Evolutionary conservation across 73 alveolate genomes (phyloP).

Genomic region (Halteria grandinella): DNA sequence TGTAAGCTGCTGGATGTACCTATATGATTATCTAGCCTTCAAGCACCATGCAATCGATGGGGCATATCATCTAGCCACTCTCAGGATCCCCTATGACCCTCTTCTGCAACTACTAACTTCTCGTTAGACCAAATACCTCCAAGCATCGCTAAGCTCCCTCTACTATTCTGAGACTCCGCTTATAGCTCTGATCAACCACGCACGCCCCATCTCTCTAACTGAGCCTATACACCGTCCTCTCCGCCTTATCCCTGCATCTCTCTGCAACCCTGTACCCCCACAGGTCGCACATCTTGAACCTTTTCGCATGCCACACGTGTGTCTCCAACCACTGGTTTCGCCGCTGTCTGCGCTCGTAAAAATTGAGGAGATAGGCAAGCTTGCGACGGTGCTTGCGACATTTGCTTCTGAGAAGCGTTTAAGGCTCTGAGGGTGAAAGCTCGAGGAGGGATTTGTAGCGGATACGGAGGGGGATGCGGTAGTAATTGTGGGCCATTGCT

Average conservation of each 20-base stretch:
- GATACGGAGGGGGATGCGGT: slow-evolving; percentile 89
- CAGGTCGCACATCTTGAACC: slow-evolving; percentile 92
- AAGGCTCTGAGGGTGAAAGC: slow-evolving; percentile 46
- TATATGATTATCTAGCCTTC: neutral
- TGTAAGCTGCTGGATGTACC: slow-evolving; percentile 7
- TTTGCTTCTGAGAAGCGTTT: neutral
- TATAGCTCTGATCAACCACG: slow-evolving; percentile 45
- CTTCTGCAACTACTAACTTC: neutral
- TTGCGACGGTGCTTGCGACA: slow-evolving; percentile 91
- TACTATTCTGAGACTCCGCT: neutral
- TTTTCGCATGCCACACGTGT: slow-evolving; percentile 96
- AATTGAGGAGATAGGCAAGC: slow-evolving; percentile 65
- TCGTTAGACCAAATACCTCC: no score
- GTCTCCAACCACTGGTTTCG: slow-evolving; percentile 93
- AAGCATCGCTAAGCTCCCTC: no score
- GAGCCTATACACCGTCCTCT: slow-evolving; percentile 87
- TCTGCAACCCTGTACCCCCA: slow-evolving; percentile 89
- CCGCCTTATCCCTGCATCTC: slow-evolving; percentile 87
- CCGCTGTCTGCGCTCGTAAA: slow-evolving; percentile 80
- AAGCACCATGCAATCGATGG: neutral
- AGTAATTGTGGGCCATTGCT: slow-evolving; percentile 98
- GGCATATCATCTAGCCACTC: neutral
- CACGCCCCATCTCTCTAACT: slow-evolving; percentile 52
- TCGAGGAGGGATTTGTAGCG: slow-evolving; percentile 67
- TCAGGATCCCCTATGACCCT: neutral